Conservation (phyloP, 306 rosid genomes). For the Sesbania bispinosa region DNA sequence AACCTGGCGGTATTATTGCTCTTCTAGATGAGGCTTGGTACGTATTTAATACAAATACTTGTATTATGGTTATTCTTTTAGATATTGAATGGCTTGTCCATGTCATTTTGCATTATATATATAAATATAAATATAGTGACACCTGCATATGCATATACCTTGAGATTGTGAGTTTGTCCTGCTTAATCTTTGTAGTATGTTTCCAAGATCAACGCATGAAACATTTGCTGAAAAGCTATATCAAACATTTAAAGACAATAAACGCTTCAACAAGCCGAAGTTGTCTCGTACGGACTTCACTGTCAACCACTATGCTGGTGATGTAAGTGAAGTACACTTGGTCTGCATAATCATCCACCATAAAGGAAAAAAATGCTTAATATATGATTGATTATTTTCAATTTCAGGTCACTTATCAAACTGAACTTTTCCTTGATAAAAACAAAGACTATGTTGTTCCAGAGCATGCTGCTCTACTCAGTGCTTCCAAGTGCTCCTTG, state of each 20-base stretch:
- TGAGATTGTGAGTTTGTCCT: constrained; percentile 38
- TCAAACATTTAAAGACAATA: constrained; percentile 81
- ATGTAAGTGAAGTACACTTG: constrained; percentile 59
- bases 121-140: not conserved
- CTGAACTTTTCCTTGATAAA: constrained; percentile 89
- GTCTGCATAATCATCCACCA: not conserved
- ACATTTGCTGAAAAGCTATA: constrained; percentile 89
- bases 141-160: not conserved
- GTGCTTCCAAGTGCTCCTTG: constrained; percentile 82
- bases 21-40: constrained; percentile 99
- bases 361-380: not conserved
- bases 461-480: constrained; percentile 80
- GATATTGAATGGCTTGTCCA: not conserved
- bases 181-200: constrained; percentile 75
- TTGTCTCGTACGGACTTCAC: constrained; percentile 83
- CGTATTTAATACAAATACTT: constrained; percentile 20
- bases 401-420: constrained; percentile 92
- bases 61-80: not conserved
- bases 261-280: constrained; percentile 96
- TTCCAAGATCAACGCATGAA: constrained; percentile 94
- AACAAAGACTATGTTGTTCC: constrained; percentile 96
- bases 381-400: constrained; percentile 5
- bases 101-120: not conserved
- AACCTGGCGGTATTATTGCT: constrained; percentile 95
- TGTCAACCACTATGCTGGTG: constrained; percentile 91